Evolutionary conservation across 2,329 filamentous ascomycete genomes (phyloP), one percentile per base, ranked within the genome.

Genomic region (Parasarocladium wereldwijsianum): DNA sequence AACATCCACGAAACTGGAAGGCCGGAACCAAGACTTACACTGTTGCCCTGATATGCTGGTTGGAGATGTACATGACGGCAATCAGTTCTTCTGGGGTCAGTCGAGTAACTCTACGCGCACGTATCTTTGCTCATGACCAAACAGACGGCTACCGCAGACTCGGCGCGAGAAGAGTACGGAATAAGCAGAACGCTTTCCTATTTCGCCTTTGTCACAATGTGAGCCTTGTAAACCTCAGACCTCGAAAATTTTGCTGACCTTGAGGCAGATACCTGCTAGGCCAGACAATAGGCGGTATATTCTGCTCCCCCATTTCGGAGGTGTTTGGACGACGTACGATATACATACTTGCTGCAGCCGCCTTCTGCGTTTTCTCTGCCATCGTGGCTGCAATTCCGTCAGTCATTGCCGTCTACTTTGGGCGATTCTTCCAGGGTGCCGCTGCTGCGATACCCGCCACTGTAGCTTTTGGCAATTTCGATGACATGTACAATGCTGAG

Each of bases 11-110:
- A 13, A 24, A 24, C 23, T 24, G 23, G 23, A 24, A 24, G 14
- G 10, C 14, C 14, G 23, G 23, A 8, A 24, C 23, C 8, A 24
- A 24, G 14, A 24, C 23, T n/a, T 24, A 24, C 23, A 24, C 23
- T 24, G 23, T 13, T 13, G 23, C 23, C 8, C 12, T 24, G 12
- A 24, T 24, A 24, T 24, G 23, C 23, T 24, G 23, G 23, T 24
- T 24, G 23, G 23, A 24, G 23, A 24, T 24, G 23, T 24, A 24
- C 23, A 24, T 24, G 23, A 24, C 23, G 14, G 23, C 23, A 9
- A 24, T 24, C 23, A 24, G 23, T 13, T 24, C 23, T 24, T 24
- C 23, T 13, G 23, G 23, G 23, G 23, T 24, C 7, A 24, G 23
- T 13, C 12, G 7, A 7, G 7, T 24, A 9, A 13, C 12, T 13